A percentile compares a stretch with the other conserved stretches of the same genome.
Conservation (phyloP, 2,329 filamentous ascomycete genomes). For the Fusarium circinatum region DNA sequence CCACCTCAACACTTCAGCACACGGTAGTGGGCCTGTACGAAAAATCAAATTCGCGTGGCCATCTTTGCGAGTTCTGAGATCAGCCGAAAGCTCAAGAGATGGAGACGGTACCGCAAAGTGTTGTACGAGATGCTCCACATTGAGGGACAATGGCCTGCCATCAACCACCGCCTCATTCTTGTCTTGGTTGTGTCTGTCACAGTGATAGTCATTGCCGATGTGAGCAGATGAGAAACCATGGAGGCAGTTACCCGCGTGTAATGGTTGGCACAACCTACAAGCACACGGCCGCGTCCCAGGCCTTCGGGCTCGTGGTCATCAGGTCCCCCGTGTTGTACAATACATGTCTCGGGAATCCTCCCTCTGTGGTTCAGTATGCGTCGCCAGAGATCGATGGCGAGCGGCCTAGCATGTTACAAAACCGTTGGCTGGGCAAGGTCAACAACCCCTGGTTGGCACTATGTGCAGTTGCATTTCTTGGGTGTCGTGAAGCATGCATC, state of each 20-base stretch:
- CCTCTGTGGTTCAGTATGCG: conserved; percentile 26
- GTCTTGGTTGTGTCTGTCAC: conserved; percentile 14
- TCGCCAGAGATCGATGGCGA: conserved; percentile 19
- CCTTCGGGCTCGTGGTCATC: conserved; percentile 34
- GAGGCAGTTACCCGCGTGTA: conserved; percentile 28
- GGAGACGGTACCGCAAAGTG: neutral
- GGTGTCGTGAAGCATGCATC: conserved; percentile 3
- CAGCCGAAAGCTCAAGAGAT: neutral
- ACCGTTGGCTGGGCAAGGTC: neutral
- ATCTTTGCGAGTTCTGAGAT: conserved; percentile 13
- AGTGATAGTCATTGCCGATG: conserved; percentile 9
- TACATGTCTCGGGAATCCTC: conserved; percentile 36
- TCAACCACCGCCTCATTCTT: conserved; percentile 9
- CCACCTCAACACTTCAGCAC: conserved; percentile 14
- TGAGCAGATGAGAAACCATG: conserved; percentile 19
- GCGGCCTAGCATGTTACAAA: conserved; percentile 6
- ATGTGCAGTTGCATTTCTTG: neutral
- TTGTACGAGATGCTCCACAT: conserved; percentile 1
- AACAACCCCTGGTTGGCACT: neutral
- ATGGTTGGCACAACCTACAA: conserved; percentile 32
- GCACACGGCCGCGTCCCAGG: conserved; percentile 40
- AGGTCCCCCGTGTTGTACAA: conserved; percentile 21
- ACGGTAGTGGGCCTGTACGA: conserved; percentile 7
- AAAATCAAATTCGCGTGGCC: conserved; percentile 3
- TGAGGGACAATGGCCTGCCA: conserved; percentile 1